Evolutionary conservation across 805 yeast species (phyloP).

Genomic region (Nakazawaea ambrosiae): DNA sequence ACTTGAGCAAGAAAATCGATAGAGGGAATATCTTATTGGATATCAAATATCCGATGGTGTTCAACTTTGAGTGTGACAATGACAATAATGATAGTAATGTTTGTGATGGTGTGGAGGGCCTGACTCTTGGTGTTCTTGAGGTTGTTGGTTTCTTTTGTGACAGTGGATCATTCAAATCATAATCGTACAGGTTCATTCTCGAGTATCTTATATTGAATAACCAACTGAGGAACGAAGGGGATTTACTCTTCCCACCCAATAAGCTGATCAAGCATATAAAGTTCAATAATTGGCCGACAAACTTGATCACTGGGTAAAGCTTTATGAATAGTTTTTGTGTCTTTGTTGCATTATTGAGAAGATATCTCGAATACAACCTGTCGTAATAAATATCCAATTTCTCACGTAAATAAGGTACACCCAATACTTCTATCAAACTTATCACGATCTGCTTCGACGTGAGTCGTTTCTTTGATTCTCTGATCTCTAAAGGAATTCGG

Average conservation of each 20-base stretch:
- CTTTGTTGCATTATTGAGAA: constrained; percentile 32
- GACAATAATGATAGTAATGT: constrained; percentile 16
- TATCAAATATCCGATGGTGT: not conserved
- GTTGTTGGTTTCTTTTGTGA: constrained; percentile 9
- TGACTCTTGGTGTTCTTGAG: constrained; percentile 14
- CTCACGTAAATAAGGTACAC: constrained; percentile 61
- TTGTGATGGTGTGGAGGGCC: constrained; percentile 36
- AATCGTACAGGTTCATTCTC: constrained; percentile 47
- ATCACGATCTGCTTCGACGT: constrained; percentile 44
- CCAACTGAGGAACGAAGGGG: constrained; percentile 56
- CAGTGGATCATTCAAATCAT: constrained; percentile 29
- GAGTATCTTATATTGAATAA: constrained; percentile 60
- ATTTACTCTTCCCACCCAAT: constrained; percentile 57
- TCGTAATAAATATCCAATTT: constrained; percentile 64
- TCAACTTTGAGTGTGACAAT: constrained; percentile 12
- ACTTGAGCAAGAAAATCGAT: constrained; percentile 74
- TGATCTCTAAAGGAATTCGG: constrained; percentile 1
- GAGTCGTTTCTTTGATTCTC: constrained; percentile 36
- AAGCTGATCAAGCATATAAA: constrained; percentile 56
- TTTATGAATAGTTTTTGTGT: constrained; percentile 40
- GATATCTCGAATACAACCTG: constrained; percentile 48
- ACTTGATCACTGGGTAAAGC: constrained; percentile 53
- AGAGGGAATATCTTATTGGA: constrained; percentile 58
- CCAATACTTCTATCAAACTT: constrained; percentile 53
- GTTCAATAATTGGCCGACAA: constrained; percentile 38